Conservation (phyloP, 768 basidiomycete species). For the Postia placenta region DNA sequence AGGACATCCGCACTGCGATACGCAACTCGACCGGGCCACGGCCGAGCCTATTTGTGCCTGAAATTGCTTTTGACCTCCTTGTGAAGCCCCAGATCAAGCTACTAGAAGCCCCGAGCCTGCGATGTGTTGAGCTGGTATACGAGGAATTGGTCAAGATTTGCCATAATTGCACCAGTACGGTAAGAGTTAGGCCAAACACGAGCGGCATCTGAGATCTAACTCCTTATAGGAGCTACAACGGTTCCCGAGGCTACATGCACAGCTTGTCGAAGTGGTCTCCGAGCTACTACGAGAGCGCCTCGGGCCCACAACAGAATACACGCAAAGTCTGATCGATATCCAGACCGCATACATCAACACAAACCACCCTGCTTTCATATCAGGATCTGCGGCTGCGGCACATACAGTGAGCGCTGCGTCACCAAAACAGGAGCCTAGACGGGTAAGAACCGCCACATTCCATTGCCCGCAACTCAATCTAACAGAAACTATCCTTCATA, state of each 20-base stretch:
- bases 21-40: slow-evolving; percentile 96
- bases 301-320: slow-evolving; percentile 95
- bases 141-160: slow-evolving; percentile 99
- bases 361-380: slow-evolving; percentile 92
- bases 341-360: slow-evolving; percentile 99
- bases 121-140: slow-evolving; percentile 97
- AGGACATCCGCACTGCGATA: slow-evolving; percentile 97
- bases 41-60: slow-evolving; percentile 94
- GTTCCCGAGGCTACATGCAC: slow-evolving; percentile 89
- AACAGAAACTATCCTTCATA: slow-evolving; percentile 15
- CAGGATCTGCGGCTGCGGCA: slow-evolving; percentile 63
- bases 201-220: not conserved
- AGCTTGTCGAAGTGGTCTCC: slow-evolving; percentile 94
- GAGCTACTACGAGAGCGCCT: slow-evolving; percentile 92
- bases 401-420: slow-evolving; percentile 37
- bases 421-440: slow-evolving; percentile 40
- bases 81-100: slow-evolving; percentile 99
- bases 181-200: slow-evolving; percentile 31
- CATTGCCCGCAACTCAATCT: slow-evolving; percentile 1
- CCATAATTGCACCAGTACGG: slow-evolving; percentile 92
- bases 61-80: slow-evolving; percentile 92
- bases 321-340: slow-evolving; percentile 91
- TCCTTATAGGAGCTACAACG: slow-evolving; percentile 81
- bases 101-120: slow-evolving; percentile 86
- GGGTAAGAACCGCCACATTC: slow-evolving; percentile 37